Evolutionary conservation across 2,329 filamentous ascomycete species (phyloP), one percentile per base, ranked within the genome.

Genomic region (Amauroascus niger): DNA sequence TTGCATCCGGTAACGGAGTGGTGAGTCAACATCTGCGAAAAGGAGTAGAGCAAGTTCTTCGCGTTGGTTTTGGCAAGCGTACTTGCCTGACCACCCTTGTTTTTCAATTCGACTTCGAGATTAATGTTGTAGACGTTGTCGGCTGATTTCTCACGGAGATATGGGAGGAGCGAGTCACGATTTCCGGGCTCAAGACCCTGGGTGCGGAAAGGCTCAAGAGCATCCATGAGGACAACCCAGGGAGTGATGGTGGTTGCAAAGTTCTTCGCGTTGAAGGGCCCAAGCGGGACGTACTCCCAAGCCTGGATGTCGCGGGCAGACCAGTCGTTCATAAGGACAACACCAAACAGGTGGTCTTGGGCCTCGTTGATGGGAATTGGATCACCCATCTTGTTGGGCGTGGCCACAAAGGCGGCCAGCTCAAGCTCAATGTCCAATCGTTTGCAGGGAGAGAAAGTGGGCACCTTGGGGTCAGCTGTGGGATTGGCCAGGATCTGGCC

Each of bases 291-390:
- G 60, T 90, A 90, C 68, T 94, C 88, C 86, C 86, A 93, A 0
- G 79, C 79, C 65, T 94, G 88, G 48, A 93, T 83, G 61, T 93
- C 87, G 58, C 87, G 75, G 3, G 87, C 87, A 52, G 83, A 88
- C 88, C 88, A 94, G 69, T 94, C 88, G 61, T 94, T 94, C 76
- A 94, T 79, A 54, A 94, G 70, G 0, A 93, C 87, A 24, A 88
- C 76, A 13, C 88, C 88, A 63, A 93, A 93, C 26, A 94, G 76
- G 62, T 82, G 76, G 16, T 87, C 78, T 51, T 83, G 81, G 0
- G 87, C 87, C 43, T 83, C 71, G 2, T 73, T 70, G 20, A 90
- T 78, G 0, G 74, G 69, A 18, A 93, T 76, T 0, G 81, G 77
- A 52, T 78, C 71, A 6, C 87, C 86, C 63, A 88, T 74, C 1